These are phyloP conservation scores for Adansonia gregorii DNA, from an alignment of 441 rosid genomes.

Conservation along the genomic window DNA sequence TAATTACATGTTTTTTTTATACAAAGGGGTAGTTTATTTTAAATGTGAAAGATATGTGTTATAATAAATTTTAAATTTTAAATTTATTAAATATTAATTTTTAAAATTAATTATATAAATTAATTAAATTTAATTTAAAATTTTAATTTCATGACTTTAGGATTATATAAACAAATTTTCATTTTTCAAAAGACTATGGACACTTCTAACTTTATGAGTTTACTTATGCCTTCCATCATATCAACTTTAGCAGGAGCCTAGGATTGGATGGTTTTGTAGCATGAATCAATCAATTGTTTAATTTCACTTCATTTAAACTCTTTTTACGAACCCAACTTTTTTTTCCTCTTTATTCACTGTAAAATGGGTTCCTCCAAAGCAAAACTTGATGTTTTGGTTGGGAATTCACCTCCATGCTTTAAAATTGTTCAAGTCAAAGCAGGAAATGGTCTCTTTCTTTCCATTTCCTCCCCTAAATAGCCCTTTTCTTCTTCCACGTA, in stretches of 20 bases:
- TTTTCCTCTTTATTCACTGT: background rate
- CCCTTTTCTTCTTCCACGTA: background rate
- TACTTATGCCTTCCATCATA: background rate
- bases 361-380: background rate
- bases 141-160: background rate
- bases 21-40: background rate
- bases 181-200: background rate
- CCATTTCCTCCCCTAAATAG: background rate
- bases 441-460: background rate
- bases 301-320: slow-evolving; percentile 14
- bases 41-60: too few species aligned
- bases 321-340: background rate
- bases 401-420: slow-evolving; percentile 10
- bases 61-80: too few species aligned
- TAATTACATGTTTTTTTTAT: background rate
- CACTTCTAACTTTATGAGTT: too few species aligned
- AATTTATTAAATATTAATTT: too few species aligned
- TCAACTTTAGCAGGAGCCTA: slow-evolving; percentile 7
- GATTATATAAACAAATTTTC: background rate
- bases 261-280: slow-evolving; percentile 13
- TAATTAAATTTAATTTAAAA: too few species aligned
- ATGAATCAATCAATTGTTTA: background rate
- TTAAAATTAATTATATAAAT: too few species aligned
- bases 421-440: background rate
- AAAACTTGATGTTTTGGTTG: background rate